Percentiles rank a stretch among this genome's conserved stretches.
Evolutionary conservation across 352 stramenopile species (phyloP).

Genomic region (Elongisporangium prolatum): DNA sequence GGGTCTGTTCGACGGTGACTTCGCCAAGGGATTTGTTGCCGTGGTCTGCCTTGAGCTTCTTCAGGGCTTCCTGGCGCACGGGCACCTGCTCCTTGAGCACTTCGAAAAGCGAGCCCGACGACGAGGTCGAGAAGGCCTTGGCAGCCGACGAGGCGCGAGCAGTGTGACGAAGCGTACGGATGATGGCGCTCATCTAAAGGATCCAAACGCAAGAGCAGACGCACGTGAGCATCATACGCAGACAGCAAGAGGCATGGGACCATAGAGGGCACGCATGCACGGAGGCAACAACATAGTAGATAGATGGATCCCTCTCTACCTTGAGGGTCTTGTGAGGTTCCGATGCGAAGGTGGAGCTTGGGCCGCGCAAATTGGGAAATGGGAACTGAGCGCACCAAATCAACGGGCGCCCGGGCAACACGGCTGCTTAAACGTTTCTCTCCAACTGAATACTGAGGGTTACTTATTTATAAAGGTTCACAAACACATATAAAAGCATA

Average conservation of each 20-base stretch:
- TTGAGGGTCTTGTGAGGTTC: neutral
- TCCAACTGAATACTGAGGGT: neutral
- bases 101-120: conserved; percentile 58
- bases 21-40: conserved; percentile 90
- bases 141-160: conserved; percentile 24
- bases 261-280: neutral
- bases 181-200: conserved; percentile 49
- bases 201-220: neutral
- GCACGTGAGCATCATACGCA: neutral
- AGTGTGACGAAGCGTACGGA: conserved; percentile 60
- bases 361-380: neutral
- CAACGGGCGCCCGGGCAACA: neutral
- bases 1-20: conserved; percentile 96
- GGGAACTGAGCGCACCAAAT: neutral
- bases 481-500: neutral
- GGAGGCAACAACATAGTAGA: neutral
- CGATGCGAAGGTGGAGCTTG: neutral
- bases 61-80: conserved; percentile 89
- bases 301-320: neutral
- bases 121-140: conserved; percentile 65
- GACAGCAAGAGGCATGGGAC: neutral
- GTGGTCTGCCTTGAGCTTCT: conserved; percentile 93
- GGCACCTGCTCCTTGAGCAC: conserved; percentile 89
- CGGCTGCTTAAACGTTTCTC: neutral
- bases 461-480: neutral